Conservation (phyloP, 2,329 filamentous ascomycete genomes). For the Trichoderma sp. region DNA sequence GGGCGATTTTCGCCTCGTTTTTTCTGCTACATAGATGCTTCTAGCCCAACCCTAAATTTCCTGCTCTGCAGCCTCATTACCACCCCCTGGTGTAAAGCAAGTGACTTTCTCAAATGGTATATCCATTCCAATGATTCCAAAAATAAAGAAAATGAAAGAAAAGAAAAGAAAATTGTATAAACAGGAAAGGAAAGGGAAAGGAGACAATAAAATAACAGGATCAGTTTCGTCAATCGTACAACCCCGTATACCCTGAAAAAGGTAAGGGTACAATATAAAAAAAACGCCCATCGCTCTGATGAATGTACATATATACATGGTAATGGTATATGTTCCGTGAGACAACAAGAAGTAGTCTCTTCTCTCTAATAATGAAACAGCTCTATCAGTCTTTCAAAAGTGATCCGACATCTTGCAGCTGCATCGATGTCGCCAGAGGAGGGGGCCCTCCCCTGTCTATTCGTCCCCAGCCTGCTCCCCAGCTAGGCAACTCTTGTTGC, state of each 20-base stretch:
- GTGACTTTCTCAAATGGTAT: neutral
- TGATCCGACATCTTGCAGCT: slow-evolving; percentile 21
- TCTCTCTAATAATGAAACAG: neutral
- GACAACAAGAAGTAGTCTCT: neutral
- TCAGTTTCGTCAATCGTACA: slow-evolving; percentile 8
- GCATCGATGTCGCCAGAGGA: slow-evolving; percentile 23
- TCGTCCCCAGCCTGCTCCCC: slow-evolving; percentile 35
- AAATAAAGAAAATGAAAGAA: neutral
- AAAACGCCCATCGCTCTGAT: slow-evolving; percentile 13
- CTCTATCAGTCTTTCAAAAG: slow-evolving; percentile 19
- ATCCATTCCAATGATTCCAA: slow-evolving; percentile 3
- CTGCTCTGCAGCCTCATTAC: neutral
- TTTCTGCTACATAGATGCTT: neutral
- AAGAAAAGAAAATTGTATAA: neutral
- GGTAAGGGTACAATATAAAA: neutral
- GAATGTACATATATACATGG: slow-evolving; percentile 5
- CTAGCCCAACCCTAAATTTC: neutral
- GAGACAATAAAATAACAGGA: neutral
- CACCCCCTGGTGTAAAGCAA: neutral
- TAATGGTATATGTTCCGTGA: neutral
- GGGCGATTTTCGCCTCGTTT: neutral
- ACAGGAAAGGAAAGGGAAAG: neutral
- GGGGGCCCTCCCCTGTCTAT: slow-evolving; percentile 32
- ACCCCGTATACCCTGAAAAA: neutral
- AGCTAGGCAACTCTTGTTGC: slow-evolving; percentile 27